Percentiles rank a stretch among this genome's conserved stretches.
Conservation (phyloP, 2,329 filamentous ascomycete species). For the Hortaea werneckii region DNA sequence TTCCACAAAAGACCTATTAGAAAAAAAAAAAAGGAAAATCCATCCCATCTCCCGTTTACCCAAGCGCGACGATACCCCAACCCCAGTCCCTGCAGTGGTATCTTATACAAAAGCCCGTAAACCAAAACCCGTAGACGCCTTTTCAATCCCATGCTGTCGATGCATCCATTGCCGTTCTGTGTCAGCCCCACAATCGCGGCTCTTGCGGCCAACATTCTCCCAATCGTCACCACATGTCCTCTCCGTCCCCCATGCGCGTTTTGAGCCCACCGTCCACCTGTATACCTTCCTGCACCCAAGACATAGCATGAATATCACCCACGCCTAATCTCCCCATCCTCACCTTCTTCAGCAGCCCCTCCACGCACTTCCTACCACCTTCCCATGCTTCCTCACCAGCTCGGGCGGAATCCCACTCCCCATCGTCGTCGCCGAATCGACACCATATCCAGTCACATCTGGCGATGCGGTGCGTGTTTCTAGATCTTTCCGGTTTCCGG, state of each 20-base stretch:
- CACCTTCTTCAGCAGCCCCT: conserved; percentile 73
- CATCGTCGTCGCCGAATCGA: conserved; percentile 70
- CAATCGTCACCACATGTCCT: background rate
- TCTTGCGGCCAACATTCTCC: too few species aligned
- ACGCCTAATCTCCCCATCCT: conserved; percentile 64
- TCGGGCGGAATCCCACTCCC: conserved; percentile 68
- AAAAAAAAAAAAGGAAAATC: too few species aligned
- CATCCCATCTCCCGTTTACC: too few species aligned
- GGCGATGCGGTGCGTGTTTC: conserved; percentile 85
- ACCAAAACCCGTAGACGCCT: too few species aligned
- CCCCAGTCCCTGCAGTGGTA: too few species aligned
- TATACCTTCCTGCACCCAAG: conserved; percentile 71
- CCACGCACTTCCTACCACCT: conserved; percentile 71
- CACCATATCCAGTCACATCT: conserved; percentile 94
- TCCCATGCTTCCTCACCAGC: conserved; percentile 48
- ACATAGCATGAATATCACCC: conserved; percentile 57
- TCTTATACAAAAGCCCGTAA: too few species aligned
- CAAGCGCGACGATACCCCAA: too few species aligned
- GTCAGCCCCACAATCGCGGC: too few species aligned
- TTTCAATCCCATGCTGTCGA: too few species aligned
- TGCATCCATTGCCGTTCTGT: too few species aligned
- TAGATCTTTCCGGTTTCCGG: conserved; percentile 61
- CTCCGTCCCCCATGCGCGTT: conserved; percentile 40
- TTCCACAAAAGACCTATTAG: too few species aligned
- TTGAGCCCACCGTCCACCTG: conserved; percentile 50